A percentile compares a stretch with the other conserved stretches of the same genome.
Evolutionary conservation across 2,329 filamentous ascomycete species (phyloP).

Genomic region (Cytospora piceicola): DNA sequence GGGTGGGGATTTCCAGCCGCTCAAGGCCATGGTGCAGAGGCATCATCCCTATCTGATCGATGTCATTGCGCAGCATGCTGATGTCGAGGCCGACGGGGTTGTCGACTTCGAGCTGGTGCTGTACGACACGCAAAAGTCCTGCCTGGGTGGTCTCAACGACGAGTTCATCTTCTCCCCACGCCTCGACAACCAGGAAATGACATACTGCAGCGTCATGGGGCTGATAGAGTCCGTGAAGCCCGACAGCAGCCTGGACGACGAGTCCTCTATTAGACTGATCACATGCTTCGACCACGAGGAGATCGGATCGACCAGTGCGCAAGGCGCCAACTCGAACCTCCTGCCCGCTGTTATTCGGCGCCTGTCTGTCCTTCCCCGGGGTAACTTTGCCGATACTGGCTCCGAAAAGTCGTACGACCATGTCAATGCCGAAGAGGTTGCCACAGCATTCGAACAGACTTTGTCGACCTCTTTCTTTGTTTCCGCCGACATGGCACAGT

Average conservation of each 20-base stretch:
- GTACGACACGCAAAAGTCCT: constrained; percentile 92
- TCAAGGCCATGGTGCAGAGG: constrained; percentile 77
- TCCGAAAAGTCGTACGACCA: constrained; percentile 70
- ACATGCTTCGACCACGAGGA: constrained; percentile 98
- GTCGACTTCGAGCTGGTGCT: constrained; percentile 96
- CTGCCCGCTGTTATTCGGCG: constrained; percentile 85
- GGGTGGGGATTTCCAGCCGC: constrained; percentile 66
- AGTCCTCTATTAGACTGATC: constrained; percentile 84
- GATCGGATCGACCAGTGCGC: constrained; percentile 88
- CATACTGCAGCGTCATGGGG: constrained; percentile 86
- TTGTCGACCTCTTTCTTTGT: constrained; percentile 89
- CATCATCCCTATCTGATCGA: constrained; percentile 89
- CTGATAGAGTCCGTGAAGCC: constrained; percentile 77
- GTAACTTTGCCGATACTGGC: constrained; percentile 49
- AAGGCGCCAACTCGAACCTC: constrained; percentile 91
- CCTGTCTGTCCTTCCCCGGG: constrained; percentile 76
- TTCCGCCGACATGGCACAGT: constrained; percentile 97
- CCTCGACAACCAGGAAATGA: constrained; percentile 95
- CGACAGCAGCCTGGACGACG: constrained; percentile 68
- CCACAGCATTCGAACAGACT: constrained; percentile 91
- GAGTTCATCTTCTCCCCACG: constrained; percentile 97
- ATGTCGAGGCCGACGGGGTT: constrained; percentile 70
- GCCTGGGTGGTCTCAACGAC: constrained; percentile 85
- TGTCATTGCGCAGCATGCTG: constrained; percentile 79
- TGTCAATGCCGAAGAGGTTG: constrained; percentile 58